Evolutionary conservation across 768 basidiomycete genomes (phyloP), one percentile per base, ranked within the genome.

Genomic region (Mycena maculata): DNA sequence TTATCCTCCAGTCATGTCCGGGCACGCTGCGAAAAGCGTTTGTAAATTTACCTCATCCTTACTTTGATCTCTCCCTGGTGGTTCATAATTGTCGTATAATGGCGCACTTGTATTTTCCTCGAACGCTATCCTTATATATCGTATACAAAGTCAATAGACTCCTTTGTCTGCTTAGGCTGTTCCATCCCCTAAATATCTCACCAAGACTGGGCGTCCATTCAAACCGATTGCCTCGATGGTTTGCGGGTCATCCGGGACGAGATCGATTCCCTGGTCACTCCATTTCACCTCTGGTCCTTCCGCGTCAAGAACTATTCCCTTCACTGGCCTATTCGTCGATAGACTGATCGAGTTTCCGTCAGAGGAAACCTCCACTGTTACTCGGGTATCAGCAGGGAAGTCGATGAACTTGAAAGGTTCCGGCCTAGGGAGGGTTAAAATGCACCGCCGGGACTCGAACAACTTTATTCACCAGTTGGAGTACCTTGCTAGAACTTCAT

Each of bases 401-500:
- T 86, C 80, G 77, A 98, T 89, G 79, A 88, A 96, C 79, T 98
- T 98, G 85, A 91, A 98, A 20, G 96, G 96, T 77, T 96, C 94
- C 15, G 95, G 95, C 96, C 96, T 96, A 55, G 64, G 59, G 53
- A 22, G 4, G 22, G 20, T 56, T n/a, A 64, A 44, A 23, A 39
- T 41, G 18, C 4, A 54, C 23, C 27, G 33, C 11, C 8, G 23
- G n/a, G 28, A 48, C 20, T 22, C 1, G n/a, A 27, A 11, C 8
- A 31, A 9, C 33, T 77, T 15, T 30, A 81, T 88, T 59, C 74
- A 88, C 89, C 91, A 96, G 76, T 95, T 92, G 18, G 90, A 87
- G 78, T 88, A 90, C 67, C 95, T 84, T 18, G 84, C 90, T 53
- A 96, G 76, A 36, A 95, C 87, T 8, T 74, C 73, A 10, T 87